phyloP scores from a whole-genome alignment of 2,329 filamentous ascomycete genomes.

The Chaetomium strumarium region DNA sequence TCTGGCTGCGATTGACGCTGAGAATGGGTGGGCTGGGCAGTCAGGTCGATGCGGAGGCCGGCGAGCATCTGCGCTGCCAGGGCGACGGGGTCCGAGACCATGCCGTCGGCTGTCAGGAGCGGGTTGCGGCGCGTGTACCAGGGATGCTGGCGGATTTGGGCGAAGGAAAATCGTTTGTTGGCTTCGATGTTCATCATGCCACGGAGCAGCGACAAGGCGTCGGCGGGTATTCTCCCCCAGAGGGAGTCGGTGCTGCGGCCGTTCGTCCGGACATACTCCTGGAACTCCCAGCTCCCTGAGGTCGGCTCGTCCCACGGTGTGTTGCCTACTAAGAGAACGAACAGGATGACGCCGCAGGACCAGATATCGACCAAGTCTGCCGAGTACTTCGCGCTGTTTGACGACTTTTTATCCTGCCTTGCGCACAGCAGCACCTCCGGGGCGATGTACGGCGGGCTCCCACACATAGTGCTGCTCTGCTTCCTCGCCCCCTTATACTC shows the following conservation, averaged over 20 bases:
- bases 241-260: conserved; percentile 80
- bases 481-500: conserved; percentile 81
- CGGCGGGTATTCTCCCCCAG: conserved; percentile 71
- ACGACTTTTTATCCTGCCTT: conserved; percentile 39
- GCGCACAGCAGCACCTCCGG: conserved; percentile 72
- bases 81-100: conserved; percentile 68
- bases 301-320: conserved; percentile 97
- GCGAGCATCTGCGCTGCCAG: conserved; percentile 96
- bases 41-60: conserved; percentile 82
- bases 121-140: conserved; percentile 87
- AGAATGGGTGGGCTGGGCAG: conserved; percentile 54
- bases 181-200: conserved; percentile 89
- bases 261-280: conserved; percentile 74
- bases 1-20: conserved; percentile 35
- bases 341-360: conserved; percentile 97
- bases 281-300: conserved; percentile 78
- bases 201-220: conserved; percentile 73
- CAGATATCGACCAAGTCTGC: conserved; percentile 87
- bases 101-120: conserved; percentile 68
- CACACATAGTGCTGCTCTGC: conserved; percentile 81
- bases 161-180: conserved; percentile 71
- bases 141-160: conserved; percentile 81
- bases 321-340: conserved; percentile 90
- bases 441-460: conserved; percentile 94
- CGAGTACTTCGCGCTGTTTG: conserved; percentile 55